phyloP scores from a whole-genome alignment of 352 stramenopile genomes.

The Globisporangium rhizosaccharum region DNA sequence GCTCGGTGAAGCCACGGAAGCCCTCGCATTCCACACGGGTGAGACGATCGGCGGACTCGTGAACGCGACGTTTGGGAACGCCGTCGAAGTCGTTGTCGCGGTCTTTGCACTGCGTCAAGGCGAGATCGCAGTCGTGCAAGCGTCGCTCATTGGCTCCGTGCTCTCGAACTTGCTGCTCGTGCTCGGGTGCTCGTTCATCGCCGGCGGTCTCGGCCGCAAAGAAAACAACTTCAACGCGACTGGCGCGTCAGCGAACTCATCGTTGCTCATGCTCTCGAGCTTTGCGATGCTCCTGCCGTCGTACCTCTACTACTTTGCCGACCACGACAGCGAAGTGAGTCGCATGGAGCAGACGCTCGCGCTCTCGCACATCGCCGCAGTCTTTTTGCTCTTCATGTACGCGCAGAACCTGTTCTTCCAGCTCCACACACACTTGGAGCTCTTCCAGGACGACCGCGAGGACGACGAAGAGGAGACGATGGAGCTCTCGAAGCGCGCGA shows the following conservation, averaged over 20 bases:
- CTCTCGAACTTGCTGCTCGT: constrained; percentile 98
- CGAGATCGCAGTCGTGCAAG: constrained; percentile 95
- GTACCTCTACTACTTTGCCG: constrained; percentile 87
- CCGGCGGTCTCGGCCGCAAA: constrained; percentile 74
- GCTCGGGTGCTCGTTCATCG: constrained; percentile 94
- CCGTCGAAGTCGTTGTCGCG: constrained; percentile 95
- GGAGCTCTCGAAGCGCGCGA: constrained; percentile 72
- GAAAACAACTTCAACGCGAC: constrained; percentile 92
- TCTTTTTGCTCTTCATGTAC: constrained; percentile 91
- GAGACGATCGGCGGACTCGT: constrained; percentile 96
- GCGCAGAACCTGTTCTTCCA: constrained; percentile 95
- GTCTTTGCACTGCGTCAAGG: constrained; percentile 91
- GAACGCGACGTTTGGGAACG: constrained; percentile 98
- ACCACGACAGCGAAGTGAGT: constrained; percentile 67
- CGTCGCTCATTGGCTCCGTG: constrained; percentile 95
- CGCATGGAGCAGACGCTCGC: constrained; percentile 62
- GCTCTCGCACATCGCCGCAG: constrained; percentile 73
- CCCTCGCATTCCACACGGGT: constrained; percentile 94
- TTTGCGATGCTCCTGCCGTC: constrained; percentile 93
- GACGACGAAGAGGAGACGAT: constrained; percentile 60
- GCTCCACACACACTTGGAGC: constrained; percentile 90
- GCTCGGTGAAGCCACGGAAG: constrained; percentile 96
- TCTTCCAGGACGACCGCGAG: constrained; percentile 78
- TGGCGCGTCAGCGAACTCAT: constrained; percentile 91
- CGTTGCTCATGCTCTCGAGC: constrained; percentile 90